A percentile compares a stretch with the other conserved stretches of the same genome.
Evolutionary conservation across 805 yeast species (phyloP).

Genomic region (Spathaspora gorwiae): DNA sequence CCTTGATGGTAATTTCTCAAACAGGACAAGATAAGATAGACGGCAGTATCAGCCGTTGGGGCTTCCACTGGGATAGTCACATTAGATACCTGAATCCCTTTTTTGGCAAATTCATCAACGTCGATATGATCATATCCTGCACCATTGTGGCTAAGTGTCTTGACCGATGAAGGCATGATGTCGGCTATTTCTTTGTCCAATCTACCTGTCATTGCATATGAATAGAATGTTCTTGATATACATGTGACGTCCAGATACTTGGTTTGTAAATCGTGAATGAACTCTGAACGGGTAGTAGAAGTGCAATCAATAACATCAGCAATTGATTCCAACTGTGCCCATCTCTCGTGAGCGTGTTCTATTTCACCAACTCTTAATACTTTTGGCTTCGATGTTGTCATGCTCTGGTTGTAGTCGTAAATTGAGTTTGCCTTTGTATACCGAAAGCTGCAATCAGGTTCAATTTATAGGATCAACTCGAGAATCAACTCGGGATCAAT

Average conservation of each 20-base stretch:
- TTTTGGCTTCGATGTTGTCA: conserved; percentile 33
- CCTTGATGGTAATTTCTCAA: conserved; percentile 65
- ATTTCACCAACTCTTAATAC: conserved; percentile 64
- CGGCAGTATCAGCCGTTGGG: conserved; percentile 70
- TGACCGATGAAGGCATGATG: conserved; percentile 50
- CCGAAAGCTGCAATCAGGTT: too few relatives aligned
- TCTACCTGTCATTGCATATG: conserved; percentile 52
- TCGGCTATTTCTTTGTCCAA: conserved; percentile 58
- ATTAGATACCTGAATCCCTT: conserved; percentile 59
- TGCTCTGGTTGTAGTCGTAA: not conserved
- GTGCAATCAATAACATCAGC: conserved; percentile 37
- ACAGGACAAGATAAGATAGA: conserved; percentile 57
- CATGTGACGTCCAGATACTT: conserved; percentile 41
- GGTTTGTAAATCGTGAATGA: conserved; percentile 37
- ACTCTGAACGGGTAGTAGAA: conserved; percentile 33
- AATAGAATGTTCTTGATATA: conserved; percentile 50
- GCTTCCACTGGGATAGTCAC: conserved; percentile 62
- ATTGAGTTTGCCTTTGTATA: too few relatives aligned
- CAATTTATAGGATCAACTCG: too few relatives aligned
- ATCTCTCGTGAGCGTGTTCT: conserved; percentile 56
- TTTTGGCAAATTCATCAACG: conserved; percentile 44
- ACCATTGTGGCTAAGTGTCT: conserved; percentile 57
- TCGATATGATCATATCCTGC: conserved; percentile 77
- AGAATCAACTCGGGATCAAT: too few relatives aligned
- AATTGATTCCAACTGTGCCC: conserved; percentile 49